A percentile compares a stretch with the other conserved stretches of the same genome.
Conservation (phyloP, 108 stramenopile genomes). For the Conticribra weissflogii region DNA sequence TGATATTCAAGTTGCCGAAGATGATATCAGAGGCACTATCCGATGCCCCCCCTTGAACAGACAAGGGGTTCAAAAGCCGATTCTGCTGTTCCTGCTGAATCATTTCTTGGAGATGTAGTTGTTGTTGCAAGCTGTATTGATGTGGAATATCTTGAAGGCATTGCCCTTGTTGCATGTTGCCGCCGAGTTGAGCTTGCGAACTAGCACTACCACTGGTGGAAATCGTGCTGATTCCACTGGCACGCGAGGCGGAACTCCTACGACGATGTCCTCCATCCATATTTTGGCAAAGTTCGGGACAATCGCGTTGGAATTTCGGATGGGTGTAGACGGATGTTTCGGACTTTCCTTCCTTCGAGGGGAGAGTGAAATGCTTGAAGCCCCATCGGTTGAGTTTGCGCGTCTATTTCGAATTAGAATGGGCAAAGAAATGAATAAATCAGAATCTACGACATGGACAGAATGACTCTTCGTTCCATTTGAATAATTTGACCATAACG, state of each 20-base stretch:
- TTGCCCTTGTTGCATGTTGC: not conserved
- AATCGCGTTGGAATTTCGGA: constrained; percentile 1
- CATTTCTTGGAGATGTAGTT: not conserved
- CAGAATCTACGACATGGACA: too few relatives aligned
- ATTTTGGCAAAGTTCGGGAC: constrained; percentile 5
- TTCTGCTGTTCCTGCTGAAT: not conserved
- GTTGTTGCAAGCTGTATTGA: too few relatives aligned
- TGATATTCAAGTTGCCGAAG: not conserved
- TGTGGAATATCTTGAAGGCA: not conserved
- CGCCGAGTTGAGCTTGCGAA: not conserved
- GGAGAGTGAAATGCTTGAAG: constrained; percentile 1
- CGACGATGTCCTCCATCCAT: constrained; percentile 9
- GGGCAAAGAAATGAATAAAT: not conserved
- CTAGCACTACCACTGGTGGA: not conserved
- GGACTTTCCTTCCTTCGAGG: not conserved
- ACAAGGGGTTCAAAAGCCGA: not conserved
- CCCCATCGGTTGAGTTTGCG: constrained; percentile 11
- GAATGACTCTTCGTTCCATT: too few relatives aligned
- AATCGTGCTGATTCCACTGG: not conserved
- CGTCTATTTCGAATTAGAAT: not conserved
- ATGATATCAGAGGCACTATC: not conserved
- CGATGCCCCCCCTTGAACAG: not conserved
- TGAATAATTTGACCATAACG: too few relatives aligned
- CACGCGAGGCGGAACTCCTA: not conserved
- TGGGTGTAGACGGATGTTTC: constrained; percentile 7